These are phyloP conservation scores for Phaeodactylum tricornutum DNA, from an alignment of 108 stramenopile species.

Conservation along the genomic window DNA sequence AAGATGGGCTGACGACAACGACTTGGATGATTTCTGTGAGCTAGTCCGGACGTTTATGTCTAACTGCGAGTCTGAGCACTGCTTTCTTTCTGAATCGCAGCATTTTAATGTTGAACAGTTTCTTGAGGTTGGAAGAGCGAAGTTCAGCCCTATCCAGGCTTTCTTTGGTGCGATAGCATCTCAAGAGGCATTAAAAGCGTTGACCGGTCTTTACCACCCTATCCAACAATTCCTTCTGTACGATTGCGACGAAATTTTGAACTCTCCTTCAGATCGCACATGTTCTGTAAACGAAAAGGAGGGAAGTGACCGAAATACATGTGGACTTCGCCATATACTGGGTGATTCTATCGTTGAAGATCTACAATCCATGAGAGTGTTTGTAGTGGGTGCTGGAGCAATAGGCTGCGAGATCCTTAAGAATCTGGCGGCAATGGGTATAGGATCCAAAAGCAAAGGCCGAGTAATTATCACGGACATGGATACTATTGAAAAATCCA, in stretches of 20 bases:
- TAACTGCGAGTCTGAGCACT: too few relatives aligned
- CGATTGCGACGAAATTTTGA: conserved; percentile 82
- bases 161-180: conserved; percentile 72
- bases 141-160: conserved; percentile 71
- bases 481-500: conserved; percentile 99
- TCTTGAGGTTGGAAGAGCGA: too few relatives aligned
- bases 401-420: conserved; percentile 98
- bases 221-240: conserved; percentile 79
- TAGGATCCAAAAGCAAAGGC: conserved; percentile 44
- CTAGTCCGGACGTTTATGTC: too few relatives aligned
- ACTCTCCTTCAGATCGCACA: neutral
- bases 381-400: conserved; percentile 98
- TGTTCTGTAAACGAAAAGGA: neutral
- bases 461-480: conserved; percentile 86
- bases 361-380: conserved; percentile 49
- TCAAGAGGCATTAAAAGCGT: conserved; percentile 81
- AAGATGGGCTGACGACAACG: conserved; percentile 21
- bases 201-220: conserved; percentile 75
- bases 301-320: conserved; percentile 9
- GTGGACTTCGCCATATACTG: conserved; percentile 41
- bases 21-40: conserved; percentile 12
- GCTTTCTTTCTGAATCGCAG: too few relatives aligned
- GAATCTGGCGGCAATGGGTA: conserved; percentile 90
- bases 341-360: conserved; percentile 30
- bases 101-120: too few relatives aligned